These are phyloP conservation scores for Penicillium janthinellum DNA, from an alignment of 2,329 filamentous ascomycete genomes.

Conservation along the genomic window DNA sequence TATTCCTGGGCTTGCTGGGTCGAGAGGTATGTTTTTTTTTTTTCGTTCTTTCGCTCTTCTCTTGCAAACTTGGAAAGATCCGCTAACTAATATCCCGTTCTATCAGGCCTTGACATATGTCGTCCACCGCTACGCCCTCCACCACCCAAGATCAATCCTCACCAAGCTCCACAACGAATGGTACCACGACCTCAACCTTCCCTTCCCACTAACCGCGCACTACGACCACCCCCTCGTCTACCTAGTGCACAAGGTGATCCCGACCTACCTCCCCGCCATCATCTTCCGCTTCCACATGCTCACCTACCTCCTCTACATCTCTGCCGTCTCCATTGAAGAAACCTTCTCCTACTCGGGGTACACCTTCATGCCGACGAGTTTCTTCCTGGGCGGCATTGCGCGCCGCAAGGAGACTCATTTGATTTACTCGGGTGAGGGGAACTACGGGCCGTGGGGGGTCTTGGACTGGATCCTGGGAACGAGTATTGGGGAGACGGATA, in stretches of 20 bases:
- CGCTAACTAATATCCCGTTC: not conserved
- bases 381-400: constrained; percentile 61
- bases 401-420: constrained; percentile 59
- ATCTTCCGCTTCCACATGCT: constrained; percentile 63
- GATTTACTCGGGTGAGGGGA: constrained; percentile 48
- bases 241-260: constrained; percentile 57
- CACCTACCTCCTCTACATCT: constrained; percentile 59
- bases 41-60: not conserved
- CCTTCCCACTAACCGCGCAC: constrained; percentile 59
- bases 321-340: constrained; percentile 60
- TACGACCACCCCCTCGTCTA: constrained; percentile 63
- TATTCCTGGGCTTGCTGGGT: constrained; percentile 55
- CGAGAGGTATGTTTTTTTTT: constrained; percentile 53
- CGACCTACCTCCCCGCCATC: constrained; percentile 58
- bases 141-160: constrained; percentile 57
- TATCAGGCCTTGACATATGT: constrained; percentile 56
- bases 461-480: constrained; percentile 50
- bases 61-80: not conserved
- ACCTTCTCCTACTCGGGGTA: constrained; percentile 64
- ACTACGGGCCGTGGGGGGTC: constrained; percentile 50
- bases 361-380: constrained; percentile 58
- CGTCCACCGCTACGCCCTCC: constrained; percentile 72
- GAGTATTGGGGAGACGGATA: constrained; percentile 42
- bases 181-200: constrained; percentile 58
- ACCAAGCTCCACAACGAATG: constrained; percentile 57